Evolutionary conservation across 202 grass and related monocot species (phyloP).

Genomic region (Cymbopogon flexuosus): DNA sequence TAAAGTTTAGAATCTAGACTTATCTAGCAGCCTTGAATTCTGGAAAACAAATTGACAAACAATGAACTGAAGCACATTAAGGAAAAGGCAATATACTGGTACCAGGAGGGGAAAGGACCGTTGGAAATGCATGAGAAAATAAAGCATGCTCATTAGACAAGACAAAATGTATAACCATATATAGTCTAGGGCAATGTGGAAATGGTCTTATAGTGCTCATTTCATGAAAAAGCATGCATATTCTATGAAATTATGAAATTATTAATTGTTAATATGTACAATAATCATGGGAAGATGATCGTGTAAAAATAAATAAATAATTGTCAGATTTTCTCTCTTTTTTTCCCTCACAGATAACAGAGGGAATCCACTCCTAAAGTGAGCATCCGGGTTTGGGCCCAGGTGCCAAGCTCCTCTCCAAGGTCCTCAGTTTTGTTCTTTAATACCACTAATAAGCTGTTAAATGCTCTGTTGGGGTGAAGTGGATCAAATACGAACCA

Average conservation of each 20-base stretch:
- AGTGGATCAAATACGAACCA: background rate
- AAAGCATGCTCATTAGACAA: background rate
- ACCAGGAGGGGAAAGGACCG: background rate
- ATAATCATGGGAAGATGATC: background rate
- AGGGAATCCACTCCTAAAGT: background rate
- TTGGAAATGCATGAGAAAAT: background rate
- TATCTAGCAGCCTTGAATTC: background rate
- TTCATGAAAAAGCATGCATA: background rate
- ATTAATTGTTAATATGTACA: background rate
- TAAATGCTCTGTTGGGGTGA: background rate
- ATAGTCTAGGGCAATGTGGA: too few species aligned
- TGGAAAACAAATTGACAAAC: background rate
- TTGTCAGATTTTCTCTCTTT: too few species aligned
- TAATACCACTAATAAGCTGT: background rate
- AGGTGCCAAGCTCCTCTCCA: background rate
- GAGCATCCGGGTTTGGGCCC: too few species aligned
- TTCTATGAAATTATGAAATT: constrained; percentile 1
- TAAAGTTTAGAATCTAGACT: background rate
- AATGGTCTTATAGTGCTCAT: constrained; percentile 12
- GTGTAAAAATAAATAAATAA: background rate
- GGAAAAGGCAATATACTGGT: background rate
- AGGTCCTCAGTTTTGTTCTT: background rate
- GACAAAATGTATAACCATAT: background rate
- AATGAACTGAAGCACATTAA: background rate
- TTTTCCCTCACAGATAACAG: background rate